Evolutionary conservation across 192 early-diverging fungal genomes (phyloP).

Genomic region (Entomortierella beljakovae): DNA sequence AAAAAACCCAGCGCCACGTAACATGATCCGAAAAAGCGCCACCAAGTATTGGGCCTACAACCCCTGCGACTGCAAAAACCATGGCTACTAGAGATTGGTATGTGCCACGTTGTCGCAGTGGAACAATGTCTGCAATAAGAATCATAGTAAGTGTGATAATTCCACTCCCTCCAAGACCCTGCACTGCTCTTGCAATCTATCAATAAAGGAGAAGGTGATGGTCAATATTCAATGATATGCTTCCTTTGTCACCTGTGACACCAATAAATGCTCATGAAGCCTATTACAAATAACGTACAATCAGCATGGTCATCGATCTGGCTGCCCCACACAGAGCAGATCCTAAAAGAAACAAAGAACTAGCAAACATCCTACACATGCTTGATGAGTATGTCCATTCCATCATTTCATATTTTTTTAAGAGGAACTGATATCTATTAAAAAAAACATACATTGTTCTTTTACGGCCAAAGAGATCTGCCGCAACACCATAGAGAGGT

Average conservation of each 20-base stretch:
- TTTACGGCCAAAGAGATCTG: conserved; percentile 36
- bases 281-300: conserved; percentile 38
- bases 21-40: conserved; percentile 78
- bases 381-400: neutral
- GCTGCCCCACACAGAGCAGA: conserved; percentile 74
- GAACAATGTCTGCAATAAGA: conserved; percentile 72
- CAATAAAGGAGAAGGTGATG: neutral
- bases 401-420: neutral
- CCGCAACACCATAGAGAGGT: conserved; percentile 40
- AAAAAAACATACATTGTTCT: conserved; percentile 38
- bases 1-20: conserved; percentile 84
- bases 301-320: conserved; percentile 64
- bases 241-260: neutral
- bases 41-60: conserved; percentile 83
- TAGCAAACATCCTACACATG: conserved; percentile 36
- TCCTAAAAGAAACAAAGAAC: conserved; percentile 72
- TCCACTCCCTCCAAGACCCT: conserved; percentile 69
- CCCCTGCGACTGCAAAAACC: conserved; percentile 77
- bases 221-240: neutral
- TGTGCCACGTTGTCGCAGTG: conserved; percentile 70
- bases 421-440: no score
- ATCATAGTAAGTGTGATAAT: conserved; percentile 70
- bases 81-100: conserved; percentile 81
- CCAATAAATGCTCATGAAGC: neutral
- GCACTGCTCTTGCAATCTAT: conserved; percentile 59